Base-by-base conservation (phyloP, 306 rosid species). In the Hylodesmum podocarpum region DNA sequence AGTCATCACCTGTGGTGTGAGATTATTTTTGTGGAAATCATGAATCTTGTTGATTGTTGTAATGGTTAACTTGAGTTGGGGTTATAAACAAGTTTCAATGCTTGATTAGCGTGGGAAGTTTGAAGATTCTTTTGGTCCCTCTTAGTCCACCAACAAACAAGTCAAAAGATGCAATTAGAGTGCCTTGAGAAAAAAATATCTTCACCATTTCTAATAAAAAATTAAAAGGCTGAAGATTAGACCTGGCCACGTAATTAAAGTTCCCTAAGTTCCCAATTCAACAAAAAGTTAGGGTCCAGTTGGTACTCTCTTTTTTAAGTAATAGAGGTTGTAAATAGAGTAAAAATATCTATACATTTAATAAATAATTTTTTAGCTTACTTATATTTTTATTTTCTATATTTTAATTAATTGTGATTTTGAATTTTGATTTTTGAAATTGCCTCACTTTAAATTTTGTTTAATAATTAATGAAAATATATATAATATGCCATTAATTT, bases 121-220 rank as follows among this genome's bases (percentile, higher is more conserved):
- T 18, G 19, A 75, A 83, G 89, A 87, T 86, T 84, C 89, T 73
- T 79, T 59, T 53, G 83, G 88, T 27, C 73, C 89, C 85, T n/a
- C 65, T 15, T 22, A 78, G 50, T 76, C 88, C 87, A 80, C 83
- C 34, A 44, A 6, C 43, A 58, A 81, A 76, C 72, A 85, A 88
- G 89, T 88, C 93, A 86, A 90, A 85, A 81, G 87, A 68, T 80
- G 87, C 57, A 82, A 87, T 91, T 82, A 82, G 80, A 34, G 65
- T 80, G 80, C 90, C 80, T 78, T 83, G 79, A 83, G 78, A 88
- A 83, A 78, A 78, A 73, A 84, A 80, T 25, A 47, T 70, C 84
- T 70, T 51, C 66, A 55, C 50, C 70, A 18, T 77, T 89, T 84
- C 85, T 83, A 81, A 70, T 88, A 84, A 64, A 59, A 70, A 61